A percentile compares a stretch with the other conserved stretches of the same genome.
Evolutionary conservation across 441 rosid genomes (phyloP).

Genomic region (Brassica balearica): DNA sequence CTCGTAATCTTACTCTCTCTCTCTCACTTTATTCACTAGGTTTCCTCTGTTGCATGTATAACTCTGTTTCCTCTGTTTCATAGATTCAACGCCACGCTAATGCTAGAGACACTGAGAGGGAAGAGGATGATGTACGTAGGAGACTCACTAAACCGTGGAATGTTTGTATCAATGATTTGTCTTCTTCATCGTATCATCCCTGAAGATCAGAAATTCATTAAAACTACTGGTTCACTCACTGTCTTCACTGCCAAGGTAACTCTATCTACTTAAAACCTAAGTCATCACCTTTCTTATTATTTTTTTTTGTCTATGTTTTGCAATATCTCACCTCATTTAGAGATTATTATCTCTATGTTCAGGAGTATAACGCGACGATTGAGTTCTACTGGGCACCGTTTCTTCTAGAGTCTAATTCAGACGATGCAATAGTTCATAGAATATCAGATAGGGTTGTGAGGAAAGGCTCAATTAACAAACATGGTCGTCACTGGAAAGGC

Average conservation of each 20-base stretch:
- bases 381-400: conserved; percentile 99
- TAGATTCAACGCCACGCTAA: conserved; percentile 84
- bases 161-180: conserved; percentile 78
- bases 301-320: background rate
- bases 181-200: conserved; percentile 81
- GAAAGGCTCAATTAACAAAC: conserved; percentile 83
- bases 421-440: conserved; percentile 71
- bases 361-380: conserved; percentile 89
- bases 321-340: background rate
- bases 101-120: conserved; percentile 77
- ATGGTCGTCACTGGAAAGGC: conserved; percentile 80
- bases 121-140: conserved; percentile 94
- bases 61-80: conserved; percentile 1
- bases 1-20: conserved; percentile 46
- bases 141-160: conserved; percentile 88
- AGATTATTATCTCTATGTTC: background rate
- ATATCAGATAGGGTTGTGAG: conserved; percentile 75
- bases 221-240: conserved; percentile 70
- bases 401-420: conserved; percentile 90
- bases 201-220: conserved; percentile 65
- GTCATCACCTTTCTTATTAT: background rate
- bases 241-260: conserved; percentile 75
- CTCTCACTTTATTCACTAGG: background rate
- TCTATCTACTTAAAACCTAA: background rate
- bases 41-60: conserved; percentile 20